Percentiles rank a stretch among this genome's conserved stretches.
Conservation (phyloP, 2,329 filamentous ascomycete genomes). For the Davidsoniella neocaledoniae region DNA sequence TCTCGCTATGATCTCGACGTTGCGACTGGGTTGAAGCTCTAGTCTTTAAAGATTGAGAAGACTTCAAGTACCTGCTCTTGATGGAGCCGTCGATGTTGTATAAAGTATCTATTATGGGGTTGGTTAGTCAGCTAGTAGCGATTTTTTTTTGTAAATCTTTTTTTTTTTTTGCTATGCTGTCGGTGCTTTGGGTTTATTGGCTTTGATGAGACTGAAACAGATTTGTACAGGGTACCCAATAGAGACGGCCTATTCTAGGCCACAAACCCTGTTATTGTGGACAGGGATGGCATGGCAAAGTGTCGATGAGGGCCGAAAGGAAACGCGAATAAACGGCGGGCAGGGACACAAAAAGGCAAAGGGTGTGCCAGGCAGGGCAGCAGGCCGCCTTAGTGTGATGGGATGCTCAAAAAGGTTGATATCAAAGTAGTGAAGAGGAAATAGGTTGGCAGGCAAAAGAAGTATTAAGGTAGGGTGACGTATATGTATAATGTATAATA, state of each 20-base stretch:
- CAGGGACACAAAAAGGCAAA: too few species aligned
- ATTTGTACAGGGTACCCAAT: too few species aligned
- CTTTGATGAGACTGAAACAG: background rate
- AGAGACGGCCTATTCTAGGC: too few species aligned
- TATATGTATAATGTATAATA: background rate
- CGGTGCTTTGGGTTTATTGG: background rate
- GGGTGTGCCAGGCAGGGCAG: too few species aligned
- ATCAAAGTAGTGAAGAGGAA: too few species aligned
- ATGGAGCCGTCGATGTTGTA: conserved; percentile 11
- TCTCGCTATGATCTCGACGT: background rate
- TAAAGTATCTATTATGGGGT: conserved; percentile 10
- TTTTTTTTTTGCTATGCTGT: background rate
- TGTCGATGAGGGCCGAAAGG: too few species aligned
- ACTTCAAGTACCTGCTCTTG: conserved; percentile 10
- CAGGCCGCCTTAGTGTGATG: too few species aligned
- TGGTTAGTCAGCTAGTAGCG: conserved; percentile 8
- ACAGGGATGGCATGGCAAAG: too few species aligned
- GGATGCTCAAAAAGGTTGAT: too few species aligned
- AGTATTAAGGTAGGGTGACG: background rate
- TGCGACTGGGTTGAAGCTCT: background rate
- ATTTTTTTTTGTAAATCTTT: background rate
- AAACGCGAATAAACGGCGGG: too few species aligned
- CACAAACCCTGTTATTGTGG: too few species aligned
- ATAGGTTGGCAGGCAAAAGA: background rate
- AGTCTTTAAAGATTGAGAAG: background rate